phyloP scores from a whole-genome alignment of 805 yeast genomes.

The Metschnikowia rubicola region DNA sequence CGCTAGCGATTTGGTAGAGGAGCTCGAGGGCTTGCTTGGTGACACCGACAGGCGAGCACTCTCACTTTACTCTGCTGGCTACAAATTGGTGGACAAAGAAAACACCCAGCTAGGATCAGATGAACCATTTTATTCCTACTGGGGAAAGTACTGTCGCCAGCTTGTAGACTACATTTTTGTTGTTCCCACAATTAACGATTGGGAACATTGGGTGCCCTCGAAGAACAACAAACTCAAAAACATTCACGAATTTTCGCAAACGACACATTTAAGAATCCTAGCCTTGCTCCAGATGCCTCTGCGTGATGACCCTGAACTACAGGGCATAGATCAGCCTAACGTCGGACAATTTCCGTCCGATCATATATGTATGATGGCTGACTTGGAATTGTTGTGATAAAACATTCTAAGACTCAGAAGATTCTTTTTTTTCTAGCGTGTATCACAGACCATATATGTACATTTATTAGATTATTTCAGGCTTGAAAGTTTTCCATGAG shows the following conservation, averaged over 20 bases:
- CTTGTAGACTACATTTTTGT: slow-evolving; percentile 6
- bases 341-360: slow-evolving; percentile 6
- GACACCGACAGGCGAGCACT: neutral
- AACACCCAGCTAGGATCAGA: slow-evolving; percentile 1
- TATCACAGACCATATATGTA: too few relatives aligned
- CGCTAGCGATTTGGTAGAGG: neutral
- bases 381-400: slow-evolving; percentile 3
- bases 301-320: neutral
- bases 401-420: too few relatives aligned
- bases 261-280: neutral
- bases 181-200: neutral
- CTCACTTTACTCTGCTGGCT: slow-evolving; percentile 4
- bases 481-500: too few relatives aligned
- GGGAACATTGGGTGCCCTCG: too few relatives aligned
- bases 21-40: slow-evolving; percentile 2
- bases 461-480: too few relatives aligned
- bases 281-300: slow-evolving; percentile 4
- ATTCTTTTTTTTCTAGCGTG: too few relatives aligned
- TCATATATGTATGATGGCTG: slow-evolving; percentile 9
- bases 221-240: too few relatives aligned
- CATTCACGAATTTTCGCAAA: neutral
- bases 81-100: neutral
- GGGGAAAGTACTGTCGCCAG: neutral
- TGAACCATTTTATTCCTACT: slow-evolving; percentile 4
- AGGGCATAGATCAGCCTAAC: neutral